Conservation (phyloP, 495 filamentous ascomycete genomes). For the Pseudotulostoma volvatum region DNA sequence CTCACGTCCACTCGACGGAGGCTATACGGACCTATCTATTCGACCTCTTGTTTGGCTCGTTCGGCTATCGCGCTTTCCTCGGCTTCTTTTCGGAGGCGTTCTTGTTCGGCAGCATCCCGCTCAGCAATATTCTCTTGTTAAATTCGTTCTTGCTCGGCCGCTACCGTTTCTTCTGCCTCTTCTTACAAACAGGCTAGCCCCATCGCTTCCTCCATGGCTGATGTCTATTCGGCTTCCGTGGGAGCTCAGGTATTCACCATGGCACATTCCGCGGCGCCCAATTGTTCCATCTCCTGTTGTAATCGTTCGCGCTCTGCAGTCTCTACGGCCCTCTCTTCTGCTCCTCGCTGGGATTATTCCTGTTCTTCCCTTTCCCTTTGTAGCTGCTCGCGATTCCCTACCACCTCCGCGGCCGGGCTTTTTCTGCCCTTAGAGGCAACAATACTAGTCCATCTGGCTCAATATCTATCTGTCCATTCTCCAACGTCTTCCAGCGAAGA, state of each 20-base stretch:
- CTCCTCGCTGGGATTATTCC: slow-evolving; percentile 1
- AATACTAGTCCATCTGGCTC: neutral
- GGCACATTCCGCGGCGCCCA: too few species aligned
- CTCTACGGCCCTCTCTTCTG: neutral
- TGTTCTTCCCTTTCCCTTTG: neutral
- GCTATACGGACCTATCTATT: too few species aligned
- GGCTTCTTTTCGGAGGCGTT: neutral
- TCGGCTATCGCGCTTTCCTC: neutral
- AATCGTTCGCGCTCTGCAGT: too few species aligned
- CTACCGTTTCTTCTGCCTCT: too few species aligned
- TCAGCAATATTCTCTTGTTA: neutral
- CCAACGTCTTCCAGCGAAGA: neutral
- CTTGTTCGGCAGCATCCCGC: neutral
- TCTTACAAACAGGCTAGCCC: neutral
- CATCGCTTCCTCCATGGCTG: too few species aligned
- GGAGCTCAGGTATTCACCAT: too few species aligned
- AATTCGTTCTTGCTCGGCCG: neutral
- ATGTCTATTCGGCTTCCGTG: neutral
- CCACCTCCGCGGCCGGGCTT: neutral
- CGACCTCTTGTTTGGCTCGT: slow-evolving; percentile 1
- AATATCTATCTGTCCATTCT: neutral
- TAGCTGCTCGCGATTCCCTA: neutral
- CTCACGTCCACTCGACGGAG: too few species aligned
- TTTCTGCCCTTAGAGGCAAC: neutral
- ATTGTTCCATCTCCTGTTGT: neutral